Percentiles rank a stretch among this genome's conserved stretches.
Conservation (phyloP, 2,329 filamentous ascomycete species). For the Albophoma yamanashiensis region DNA sequence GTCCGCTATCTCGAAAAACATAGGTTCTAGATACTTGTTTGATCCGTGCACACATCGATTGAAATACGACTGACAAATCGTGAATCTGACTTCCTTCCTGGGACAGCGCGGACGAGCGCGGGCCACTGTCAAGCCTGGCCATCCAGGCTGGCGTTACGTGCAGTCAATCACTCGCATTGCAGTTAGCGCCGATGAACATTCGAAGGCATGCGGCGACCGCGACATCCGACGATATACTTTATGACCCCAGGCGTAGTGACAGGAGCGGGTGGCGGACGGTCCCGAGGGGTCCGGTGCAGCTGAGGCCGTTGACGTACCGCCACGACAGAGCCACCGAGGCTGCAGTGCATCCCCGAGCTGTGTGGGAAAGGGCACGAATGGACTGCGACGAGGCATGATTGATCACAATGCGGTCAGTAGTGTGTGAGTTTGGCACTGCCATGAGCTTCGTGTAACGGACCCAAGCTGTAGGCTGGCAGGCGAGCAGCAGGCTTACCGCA, state of each 20-base stretch:
- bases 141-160: neutral
- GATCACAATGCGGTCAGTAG: neutral
- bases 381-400: neutral
- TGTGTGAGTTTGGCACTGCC: neutral
- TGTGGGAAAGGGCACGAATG: neutral
- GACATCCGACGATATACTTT: neutral
- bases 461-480: no score
- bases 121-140: neutral
- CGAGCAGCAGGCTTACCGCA: no score
- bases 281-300: neutral
- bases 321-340: neutral
- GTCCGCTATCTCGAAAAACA: neutral
- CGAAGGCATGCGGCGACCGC: neutral
- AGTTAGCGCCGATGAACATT: neutral
- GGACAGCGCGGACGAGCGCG: neutral
- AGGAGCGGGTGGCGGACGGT: neutral
- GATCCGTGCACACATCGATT: neutral
- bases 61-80: neutral
- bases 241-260: neutral
- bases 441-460: no score
- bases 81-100: no score
- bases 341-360: neutral
- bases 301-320: neutral
- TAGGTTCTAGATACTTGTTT: neutral
- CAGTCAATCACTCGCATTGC: neutral